Evolutionary conservation across 805 yeast genomes (phyloP).

Genomic region (Starmerella apicola): DNA sequence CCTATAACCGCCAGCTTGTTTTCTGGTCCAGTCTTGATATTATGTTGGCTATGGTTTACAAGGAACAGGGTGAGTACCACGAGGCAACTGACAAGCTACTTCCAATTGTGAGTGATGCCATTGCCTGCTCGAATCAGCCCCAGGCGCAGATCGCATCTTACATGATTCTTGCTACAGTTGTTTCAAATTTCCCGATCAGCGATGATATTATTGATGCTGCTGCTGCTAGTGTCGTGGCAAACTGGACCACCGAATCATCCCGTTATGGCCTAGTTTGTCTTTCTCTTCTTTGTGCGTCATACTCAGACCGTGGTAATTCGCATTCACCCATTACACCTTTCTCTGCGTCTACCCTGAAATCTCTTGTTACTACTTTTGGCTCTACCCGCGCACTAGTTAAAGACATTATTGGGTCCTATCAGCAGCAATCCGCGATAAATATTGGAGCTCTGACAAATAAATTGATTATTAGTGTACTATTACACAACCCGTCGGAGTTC

Average conservation of each 20-base stretch:
- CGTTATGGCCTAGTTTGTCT: constrained; percentile 25
- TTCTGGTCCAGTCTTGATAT: constrained; percentile 67
- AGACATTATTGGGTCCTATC: constrained; percentile 12
- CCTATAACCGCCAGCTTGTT: constrained; percentile 58
- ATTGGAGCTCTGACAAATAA: background rate
- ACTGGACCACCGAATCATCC: constrained; percentile 29
- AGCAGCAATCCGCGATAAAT: background rate
- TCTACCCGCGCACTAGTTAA: constrained; percentile 18
- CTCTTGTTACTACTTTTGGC: constrained; percentile 17
- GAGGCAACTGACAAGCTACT: constrained; percentile 28
- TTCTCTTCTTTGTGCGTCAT: background rate
- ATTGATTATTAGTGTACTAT: background rate
- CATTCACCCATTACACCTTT: too few relatives aligned
- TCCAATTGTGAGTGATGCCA: constrained; percentile 26
- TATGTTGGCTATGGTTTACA: constrained; percentile 53
- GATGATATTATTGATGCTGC: constrained; percentile 45
- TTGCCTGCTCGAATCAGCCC: constrained; percentile 23
- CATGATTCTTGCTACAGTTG: constrained; percentile 65
- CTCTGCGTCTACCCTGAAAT: constrained; percentile 12
- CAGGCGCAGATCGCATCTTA: constrained; percentile 77
- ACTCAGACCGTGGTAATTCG: too few relatives aligned
- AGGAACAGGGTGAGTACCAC: constrained; percentile 27
- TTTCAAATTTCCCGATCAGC: constrained; percentile 57
- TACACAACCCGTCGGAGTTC: constrained; percentile 10
- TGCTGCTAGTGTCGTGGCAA: constrained; percentile 42